A percentile compares a stretch with the other conserved stretches of the same genome.
Evolutionary conservation across 1,284 basidiomycete genomes (phyloP).

Genomic region (Mycena sp.): DNA sequence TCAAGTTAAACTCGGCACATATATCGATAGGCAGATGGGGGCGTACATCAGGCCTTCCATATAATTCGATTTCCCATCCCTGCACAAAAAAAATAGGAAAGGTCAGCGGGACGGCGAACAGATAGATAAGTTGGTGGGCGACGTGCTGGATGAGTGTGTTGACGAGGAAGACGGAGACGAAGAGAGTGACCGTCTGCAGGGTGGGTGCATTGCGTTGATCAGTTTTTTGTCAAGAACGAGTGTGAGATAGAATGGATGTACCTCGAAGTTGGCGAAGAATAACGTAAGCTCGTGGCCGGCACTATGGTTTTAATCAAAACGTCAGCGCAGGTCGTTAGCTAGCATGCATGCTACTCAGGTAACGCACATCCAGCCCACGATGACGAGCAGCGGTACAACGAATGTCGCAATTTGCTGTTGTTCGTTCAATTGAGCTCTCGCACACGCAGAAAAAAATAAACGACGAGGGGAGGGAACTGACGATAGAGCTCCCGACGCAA

Average conservation of each 20-base stretch:
- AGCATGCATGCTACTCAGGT: neutral
- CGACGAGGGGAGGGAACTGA: constrained; percentile 46
- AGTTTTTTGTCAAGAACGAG: too few species aligned
- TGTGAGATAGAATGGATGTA: constrained; percentile 32
- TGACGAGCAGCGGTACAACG: constrained; percentile 86
- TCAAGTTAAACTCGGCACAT: too few species aligned
- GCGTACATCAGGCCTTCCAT: constrained; percentile 89
- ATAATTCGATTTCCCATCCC: constrained; percentile 86
- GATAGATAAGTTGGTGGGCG: constrained; percentile 9
- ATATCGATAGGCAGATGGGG: constrained; percentile 68
- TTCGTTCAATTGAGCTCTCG: too few species aligned
- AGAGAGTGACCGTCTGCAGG: constrained; percentile 81
- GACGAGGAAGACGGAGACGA: constrained; percentile 86
- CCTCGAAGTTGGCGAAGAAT: constrained; percentile 85
- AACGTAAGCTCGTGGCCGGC: constrained; percentile 84
- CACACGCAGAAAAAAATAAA: too few species aligned
- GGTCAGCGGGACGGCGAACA: constrained; percentile 7
- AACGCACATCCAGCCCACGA: constrained; percentile 82
- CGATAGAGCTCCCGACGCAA: constrained; percentile 90
- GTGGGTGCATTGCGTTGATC: too few species aligned
- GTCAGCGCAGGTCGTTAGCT: too few species aligned
- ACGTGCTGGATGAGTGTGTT: constrained; percentile 81
- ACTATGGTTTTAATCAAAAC: constrained; percentile 43
- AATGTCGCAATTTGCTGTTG: constrained; percentile 94
- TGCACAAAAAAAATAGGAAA: constrained; percentile 40